A percentile compares a stretch with the other conserved stretches of the same genome.
Conservation (phyloP, 768 basidiomycete genomes). For the Suillus brevipes region DNA sequence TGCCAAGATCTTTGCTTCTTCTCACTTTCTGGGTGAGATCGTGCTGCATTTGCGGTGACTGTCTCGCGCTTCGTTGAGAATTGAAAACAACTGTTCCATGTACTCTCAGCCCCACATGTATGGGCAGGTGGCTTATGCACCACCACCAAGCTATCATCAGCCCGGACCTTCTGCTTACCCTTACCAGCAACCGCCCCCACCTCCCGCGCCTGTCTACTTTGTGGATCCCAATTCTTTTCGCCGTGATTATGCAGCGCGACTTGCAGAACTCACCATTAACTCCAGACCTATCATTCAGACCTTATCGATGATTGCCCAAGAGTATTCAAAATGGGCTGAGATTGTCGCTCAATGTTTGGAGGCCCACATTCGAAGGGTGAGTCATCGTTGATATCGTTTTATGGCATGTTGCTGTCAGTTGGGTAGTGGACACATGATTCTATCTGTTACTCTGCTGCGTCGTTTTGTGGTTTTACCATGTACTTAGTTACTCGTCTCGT, state of each 20-base stretch:
- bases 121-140: slow-evolving; percentile 55
- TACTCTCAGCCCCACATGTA: slow-evolving; percentile 62
- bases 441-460: slow-evolving; percentile 23
- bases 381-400: slow-evolving; percentile 38
- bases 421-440: slow-evolving; percentile 29
- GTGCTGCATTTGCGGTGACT: slow-evolving; percentile 5
- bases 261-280: slow-evolving; percentile 87
- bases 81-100: slow-evolving; percentile 36
- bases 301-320: slow-evolving; percentile 90
- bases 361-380: slow-evolving; percentile 85
- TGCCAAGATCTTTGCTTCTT: slow-evolving; percentile 29
- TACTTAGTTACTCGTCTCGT: slow-evolving; percentile 45
- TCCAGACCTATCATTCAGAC: slow-evolving; percentile 93
- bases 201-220: slow-evolving; percentile 44
- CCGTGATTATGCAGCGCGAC: slow-evolving; percentile 71
- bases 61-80: slow-evolving; percentile 8
- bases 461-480: slow-evolving; percentile 38
- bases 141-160: slow-evolving; percentile 47
- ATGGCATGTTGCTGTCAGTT: slow-evolving; percentile 26
- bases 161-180: slow-evolving; percentile 45
- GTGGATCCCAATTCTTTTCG: slow-evolving; percentile 74
- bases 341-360: slow-evolving; percentile 83
- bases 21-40: slow-evolving; percentile 46
- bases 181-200: slow-evolving; percentile 47
- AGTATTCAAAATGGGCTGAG: slow-evolving; percentile 74